Evolutionary conservation across 2,329 filamentous ascomycete species (phyloP).

Genomic region (Laburnicola sp.): DNA sequence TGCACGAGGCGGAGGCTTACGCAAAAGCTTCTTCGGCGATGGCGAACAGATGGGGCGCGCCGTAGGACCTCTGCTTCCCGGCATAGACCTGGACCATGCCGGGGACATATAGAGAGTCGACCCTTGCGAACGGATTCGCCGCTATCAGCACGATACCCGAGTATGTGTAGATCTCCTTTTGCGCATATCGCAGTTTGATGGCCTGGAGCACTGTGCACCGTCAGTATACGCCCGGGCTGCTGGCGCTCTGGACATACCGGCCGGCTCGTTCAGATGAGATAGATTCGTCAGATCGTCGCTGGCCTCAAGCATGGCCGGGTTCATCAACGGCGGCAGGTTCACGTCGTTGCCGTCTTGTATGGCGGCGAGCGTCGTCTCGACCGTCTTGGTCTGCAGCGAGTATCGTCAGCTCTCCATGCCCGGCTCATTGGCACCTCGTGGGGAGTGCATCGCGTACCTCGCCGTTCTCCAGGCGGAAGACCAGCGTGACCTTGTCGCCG

Average conservation of each 20-base stretch:
- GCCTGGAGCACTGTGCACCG: constrained; percentile 79
- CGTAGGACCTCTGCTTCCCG: constrained; percentile 92
- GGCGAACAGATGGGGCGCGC: constrained; percentile 96
- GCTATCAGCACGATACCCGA: constrained; percentile 98
- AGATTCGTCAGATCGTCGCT: constrained; percentile 97
- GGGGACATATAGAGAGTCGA: constrained; percentile 96
- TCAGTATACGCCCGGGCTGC: constrained; percentile 24
- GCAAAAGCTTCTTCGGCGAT: constrained; percentile 99
- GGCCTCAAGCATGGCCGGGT: constrained; percentile 95
- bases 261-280: constrained; percentile 97
- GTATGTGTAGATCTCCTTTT: constrained; percentile 99
- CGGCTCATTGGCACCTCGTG: neutral
- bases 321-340: constrained; percentile 90
- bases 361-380: constrained; percentile 76
- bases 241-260: constrained; percentile 64
- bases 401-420: constrained; percentile 19
- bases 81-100: constrained; percentile 99
- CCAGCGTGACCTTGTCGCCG: constrained; percentile 82
- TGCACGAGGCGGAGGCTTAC: constrained; percentile 56
- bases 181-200: constrained; percentile 92
- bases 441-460: constrained; percentile 62
- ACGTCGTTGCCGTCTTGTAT: constrained; percentile 76
- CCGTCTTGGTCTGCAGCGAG: constrained; percentile 67
- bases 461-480: constrained; percentile 89
- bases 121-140: constrained; percentile 94